Evolutionary conservation across 768 basidiomycete genomes (phyloP).

Genomic region (Kwoniella botswanensis): DNA sequence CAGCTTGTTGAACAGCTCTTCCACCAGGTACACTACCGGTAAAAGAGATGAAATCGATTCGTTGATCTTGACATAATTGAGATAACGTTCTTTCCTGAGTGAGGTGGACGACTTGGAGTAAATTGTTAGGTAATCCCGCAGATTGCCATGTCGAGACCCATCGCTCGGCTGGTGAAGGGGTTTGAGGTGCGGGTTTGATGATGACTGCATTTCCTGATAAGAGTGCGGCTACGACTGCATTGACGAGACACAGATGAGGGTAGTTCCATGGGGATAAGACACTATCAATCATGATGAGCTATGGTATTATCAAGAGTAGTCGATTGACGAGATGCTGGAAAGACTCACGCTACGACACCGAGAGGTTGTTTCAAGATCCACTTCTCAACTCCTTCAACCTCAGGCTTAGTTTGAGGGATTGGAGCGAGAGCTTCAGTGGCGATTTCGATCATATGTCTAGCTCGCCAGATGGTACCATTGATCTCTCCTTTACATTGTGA

Average conservation of each 20-base stretch:
- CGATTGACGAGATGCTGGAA: background rate
- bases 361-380: slow-evolving; percentile 82
- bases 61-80: slow-evolving; percentile 67
- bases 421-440: slow-evolving; percentile 76
- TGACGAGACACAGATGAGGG: slow-evolving; percentile 87
- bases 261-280: slow-evolving; percentile 93
- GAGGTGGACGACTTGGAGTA: slow-evolving; percentile 62
- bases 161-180: slow-evolving; percentile 83
- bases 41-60: slow-evolving; percentile 83
- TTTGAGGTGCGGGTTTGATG: slow-evolving; percentile 96
- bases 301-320: background rate
- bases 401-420: slow-evolving; percentile 73
- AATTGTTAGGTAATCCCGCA: slow-evolving; percentile 77
- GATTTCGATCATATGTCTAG: slow-evolving; percentile 81
- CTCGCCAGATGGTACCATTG: slow-evolving; percentile 77
- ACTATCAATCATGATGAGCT: slow-evolving; percentile 21
- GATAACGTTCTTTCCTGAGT: slow-evolving; percentile 65
- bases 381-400: slow-evolving; percentile 80
- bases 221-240: slow-evolving; percentile 88
- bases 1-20: slow-evolving; percentile 72
- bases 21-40: slow-evolving; percentile 88
- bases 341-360: slow-evolving; percentile 72
- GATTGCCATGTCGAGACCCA: slow-evolving; percentile 70
- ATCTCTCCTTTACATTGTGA: slow-evolving; percentile 79
- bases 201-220: slow-evolving; percentile 86